phyloP scores from a whole-genome alignment of 1,284 basidiomycete species.

The Schizophyllum commune region DNA sequence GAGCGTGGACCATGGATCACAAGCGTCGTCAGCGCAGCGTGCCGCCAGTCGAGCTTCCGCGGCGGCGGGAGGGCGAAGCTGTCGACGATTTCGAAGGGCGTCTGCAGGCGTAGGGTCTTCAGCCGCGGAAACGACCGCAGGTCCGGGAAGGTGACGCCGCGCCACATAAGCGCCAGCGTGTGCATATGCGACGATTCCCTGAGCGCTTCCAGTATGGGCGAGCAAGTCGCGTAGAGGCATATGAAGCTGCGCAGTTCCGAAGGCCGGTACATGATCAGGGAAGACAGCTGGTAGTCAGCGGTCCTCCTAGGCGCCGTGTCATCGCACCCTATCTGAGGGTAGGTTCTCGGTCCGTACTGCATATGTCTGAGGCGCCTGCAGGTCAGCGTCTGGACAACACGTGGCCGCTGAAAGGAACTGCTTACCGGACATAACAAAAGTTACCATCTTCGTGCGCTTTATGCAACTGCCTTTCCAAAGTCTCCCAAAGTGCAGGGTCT shows the following conservation, averaged over 20 bases:
- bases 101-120: not conserved
- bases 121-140: not conserved
- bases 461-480: not conserved
- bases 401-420: too few species aligned
- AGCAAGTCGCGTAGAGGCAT: not conserved
- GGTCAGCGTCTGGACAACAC: too few species aligned
- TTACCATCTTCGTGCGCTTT: not conserved
- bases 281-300: not conserved
- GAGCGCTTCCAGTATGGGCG: not conserved
- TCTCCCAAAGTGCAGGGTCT: too few species aligned
- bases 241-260: not conserved
- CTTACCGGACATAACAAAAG: not conserved
- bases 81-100: not conserved
- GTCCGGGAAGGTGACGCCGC: not conserved
- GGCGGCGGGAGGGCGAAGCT: not conserved
- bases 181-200: not conserved
- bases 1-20: not conserved
- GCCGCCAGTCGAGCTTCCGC: not conserved
- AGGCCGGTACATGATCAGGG: not conserved
- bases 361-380: not conserved
- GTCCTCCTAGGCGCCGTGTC: not conserved
- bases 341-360: not conserved
- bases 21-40: not conserved
- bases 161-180: not conserved
- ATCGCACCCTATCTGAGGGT: not conserved